Base-by-base conservation (phyloP, 108 stramenopile species). In the Conticribra weissflogii region DNA sequence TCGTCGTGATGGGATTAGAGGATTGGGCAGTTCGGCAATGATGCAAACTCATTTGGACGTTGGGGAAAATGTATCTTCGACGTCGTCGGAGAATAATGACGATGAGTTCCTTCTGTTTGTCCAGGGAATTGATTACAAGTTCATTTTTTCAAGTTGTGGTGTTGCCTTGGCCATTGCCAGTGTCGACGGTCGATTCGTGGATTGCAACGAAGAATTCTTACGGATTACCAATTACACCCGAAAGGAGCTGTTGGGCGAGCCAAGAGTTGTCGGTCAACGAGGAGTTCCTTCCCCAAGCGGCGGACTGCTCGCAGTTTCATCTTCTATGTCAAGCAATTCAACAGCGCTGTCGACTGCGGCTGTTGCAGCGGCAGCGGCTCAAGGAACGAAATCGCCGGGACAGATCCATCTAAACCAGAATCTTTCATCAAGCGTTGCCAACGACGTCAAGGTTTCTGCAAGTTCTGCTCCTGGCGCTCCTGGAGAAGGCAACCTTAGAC, bases 161-260 rank as follows among this genome's bases (percentile, higher is more conserved):
- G 73, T 89, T 30, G 80, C 92, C 3, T 58, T 90, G 58, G 87
- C 86, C 0, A 72, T 94, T 17, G 67, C 88, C 17, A 87, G 83
- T 55, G 83, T 94, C 31, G 93, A 94, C 64, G 93, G 93, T 16
- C 74, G 89, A 0, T 88, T 94, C 24, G 62, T 91, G 7, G 90
- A 90, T 49, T 90, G 90, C 76, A 94, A 94, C 66, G 68, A 75
- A 4, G 87, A 83, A 47, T 94, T 91, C 68, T 69, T 80, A 33
- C 23, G 64, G 27, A 24, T 85, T 28, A 82, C 85, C 7, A 87
- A 85, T 15, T 88, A 74, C 32, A 29, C 59, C 0, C 61, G 86
- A 16, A 53, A 52, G 29, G 81, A 87, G 5, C 63, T 81, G n/a
- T 33, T 87, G 54, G 57, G 79, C 17, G 85, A 87, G 30, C 18